Conservation (phyloP, 140 eudicot species). For the Flaveria floridana region DNA sequence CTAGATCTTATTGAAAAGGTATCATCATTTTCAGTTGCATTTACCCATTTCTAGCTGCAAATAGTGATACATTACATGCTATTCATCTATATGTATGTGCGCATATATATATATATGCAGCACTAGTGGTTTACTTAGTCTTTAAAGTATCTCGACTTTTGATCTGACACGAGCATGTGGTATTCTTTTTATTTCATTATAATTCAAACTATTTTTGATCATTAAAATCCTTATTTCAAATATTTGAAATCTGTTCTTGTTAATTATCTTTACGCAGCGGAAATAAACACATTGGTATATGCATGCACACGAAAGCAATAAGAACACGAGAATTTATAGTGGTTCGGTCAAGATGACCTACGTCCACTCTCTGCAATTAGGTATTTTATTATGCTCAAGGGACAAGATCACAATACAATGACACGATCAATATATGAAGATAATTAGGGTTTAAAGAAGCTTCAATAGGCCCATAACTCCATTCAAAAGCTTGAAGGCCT, state of each 20-base stretch:
- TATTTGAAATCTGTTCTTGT: not conserved
- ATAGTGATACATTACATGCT: constrained; percentile 6
- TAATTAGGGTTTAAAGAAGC: too few relatives aligned
- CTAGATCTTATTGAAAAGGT: constrained; percentile 99
- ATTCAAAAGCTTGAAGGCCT: too few relatives aligned
- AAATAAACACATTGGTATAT: too few relatives aligned
- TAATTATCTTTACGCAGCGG: too few relatives aligned
- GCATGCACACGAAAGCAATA: too few relatives aligned
- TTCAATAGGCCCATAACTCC: too few relatives aligned
- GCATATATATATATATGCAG: not conserved
- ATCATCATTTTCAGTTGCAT: constrained; percentile 17
- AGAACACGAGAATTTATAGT: too few relatives aligned
- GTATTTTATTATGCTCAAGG: too few relatives aligned
- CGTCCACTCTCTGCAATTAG: too few relatives aligned
- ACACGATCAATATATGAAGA: too few relatives aligned
- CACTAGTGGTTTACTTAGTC: not conserved
- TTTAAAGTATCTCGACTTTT: not conserved
- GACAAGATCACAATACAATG: too few relatives aligned
- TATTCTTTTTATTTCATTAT: not conserved
- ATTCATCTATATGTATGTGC: not conserved
- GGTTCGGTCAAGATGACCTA: too few relatives aligned
- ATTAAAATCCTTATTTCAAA: not conserved
- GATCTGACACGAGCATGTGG: not conserved
- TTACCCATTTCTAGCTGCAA: constrained; percentile 10
- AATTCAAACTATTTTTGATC: not conserved